Evolutionary conservation across 75 land plant species (phyloP), one percentile per base, ranked within the genome.

Genomic region (Pinus taeda): DNA sequence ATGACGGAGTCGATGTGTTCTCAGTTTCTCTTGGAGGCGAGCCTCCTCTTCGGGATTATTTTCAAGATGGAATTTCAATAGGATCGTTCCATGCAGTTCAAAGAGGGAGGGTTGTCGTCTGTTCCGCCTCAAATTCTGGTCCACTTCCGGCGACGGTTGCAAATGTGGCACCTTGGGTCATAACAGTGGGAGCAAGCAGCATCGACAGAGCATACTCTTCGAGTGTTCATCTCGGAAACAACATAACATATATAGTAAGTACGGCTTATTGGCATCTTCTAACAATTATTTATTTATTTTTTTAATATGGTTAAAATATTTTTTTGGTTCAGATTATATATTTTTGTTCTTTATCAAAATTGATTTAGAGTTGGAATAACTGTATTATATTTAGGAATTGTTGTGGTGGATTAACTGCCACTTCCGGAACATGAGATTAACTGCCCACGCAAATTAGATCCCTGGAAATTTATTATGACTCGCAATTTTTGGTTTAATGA

Each of bases 11-110:
- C 12, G 95, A 96, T 61, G 90, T 93, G 7, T 83, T 93, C 20
- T 97, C 99, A 0, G 78, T 97, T 12, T 97, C 98, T 17, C 90
- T 97, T 59, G 99, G 99, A 24, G 98, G 95, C 36, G 89, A 87
- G 7, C 55, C 55, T 49, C 11, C 55, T 49, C 55, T 9, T 9
- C 1, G 0, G 5, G 98, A 98, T 0, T 95, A 89, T 78, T 95
- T 88, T 74, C 88, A 88, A 61, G 98, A 95, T 76, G 85, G 87
- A 24, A 97, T 97, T 73, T 95, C 99, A 24, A 82, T 97, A 24
- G 99, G 99, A 3, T 70, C 99, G 1, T 97, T 80, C 74, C 98
- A 90, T 4, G 99, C 99, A 15, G 87, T 81, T 64, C 69, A 89
- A 18, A 71, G 76, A 18, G 98, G 98, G 1, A 83, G 93, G n/a